phyloP scores from a whole-genome alignment of 2,329 filamentous ascomycete genomes.

The Colletotrichum sp. region DNA sequence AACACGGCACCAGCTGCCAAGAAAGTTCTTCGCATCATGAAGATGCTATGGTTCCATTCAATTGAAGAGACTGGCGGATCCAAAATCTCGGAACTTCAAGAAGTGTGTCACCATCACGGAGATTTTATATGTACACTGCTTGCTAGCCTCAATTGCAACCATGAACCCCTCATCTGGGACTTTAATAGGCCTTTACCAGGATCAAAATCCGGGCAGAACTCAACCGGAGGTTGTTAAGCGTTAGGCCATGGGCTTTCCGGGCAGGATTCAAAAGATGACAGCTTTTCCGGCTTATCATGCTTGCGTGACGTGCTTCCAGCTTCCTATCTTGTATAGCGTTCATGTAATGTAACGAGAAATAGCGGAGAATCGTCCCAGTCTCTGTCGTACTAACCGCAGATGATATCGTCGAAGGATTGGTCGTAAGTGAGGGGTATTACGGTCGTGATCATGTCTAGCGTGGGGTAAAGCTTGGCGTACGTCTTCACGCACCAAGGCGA shows the following conservation, averaged over 20 bases:
- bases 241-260: background rate
- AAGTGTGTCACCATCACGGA: background rate
- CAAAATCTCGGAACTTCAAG: background rate
- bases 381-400: background rate
- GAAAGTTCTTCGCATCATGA: background rate
- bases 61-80: background rate
- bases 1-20: background rate
- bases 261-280: background rate
- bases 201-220: background rate
- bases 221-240: background rate
- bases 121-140: background rate
- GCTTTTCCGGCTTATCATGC: background rate
- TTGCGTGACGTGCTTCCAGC: background rate
- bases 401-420: background rate
- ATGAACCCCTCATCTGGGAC: background rate
- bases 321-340: conserved; percentile 5
- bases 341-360: background rate
- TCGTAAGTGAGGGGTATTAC: background rate
- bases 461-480: conserved; percentile 11
- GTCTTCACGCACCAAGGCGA: background rate
- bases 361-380: background rate
- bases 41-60: background rate
- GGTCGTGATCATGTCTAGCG: background rate
- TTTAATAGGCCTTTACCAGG: rapidly evolving
- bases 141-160: background rate